These are phyloP conservation scores for Hyphochytrium catenoides DNA, from an alignment of 352 stramenopile species.

Conservation along the genomic window DNA sequence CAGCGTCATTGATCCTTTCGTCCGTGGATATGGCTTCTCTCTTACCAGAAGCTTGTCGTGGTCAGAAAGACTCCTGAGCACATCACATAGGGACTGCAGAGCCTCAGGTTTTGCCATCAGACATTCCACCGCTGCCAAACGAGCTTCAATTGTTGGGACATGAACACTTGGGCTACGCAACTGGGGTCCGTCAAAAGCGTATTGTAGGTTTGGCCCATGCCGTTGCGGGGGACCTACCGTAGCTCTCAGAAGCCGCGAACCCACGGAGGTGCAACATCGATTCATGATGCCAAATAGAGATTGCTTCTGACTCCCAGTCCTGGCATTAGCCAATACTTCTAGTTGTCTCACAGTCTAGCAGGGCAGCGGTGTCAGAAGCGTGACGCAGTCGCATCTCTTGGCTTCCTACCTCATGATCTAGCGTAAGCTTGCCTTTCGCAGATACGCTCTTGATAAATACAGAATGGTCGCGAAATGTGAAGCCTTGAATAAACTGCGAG, in stretches of 20 bases:
- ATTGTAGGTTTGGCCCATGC: not conserved
- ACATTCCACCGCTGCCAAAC: not conserved
- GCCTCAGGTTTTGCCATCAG: constrained; percentile 36
- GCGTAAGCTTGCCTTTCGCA: constrained; percentile 37
- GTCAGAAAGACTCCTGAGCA: constrained; percentile 34
- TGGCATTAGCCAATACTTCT: not conserved
- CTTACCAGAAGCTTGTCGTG: constrained; percentile 39
- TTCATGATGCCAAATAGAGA: constrained; percentile 47
- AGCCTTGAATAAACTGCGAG: too few relatives aligned
- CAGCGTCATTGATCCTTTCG: not conserved
- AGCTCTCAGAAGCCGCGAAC: constrained; percentile 38
- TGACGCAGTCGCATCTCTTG: constrained; percentile 16
- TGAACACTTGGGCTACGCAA: constrained; percentile 46
- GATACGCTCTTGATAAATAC: constrained; percentile 20
- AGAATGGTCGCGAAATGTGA: not conserved
- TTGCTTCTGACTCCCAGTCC: too few relatives aligned
- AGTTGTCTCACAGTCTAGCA: not conserved
- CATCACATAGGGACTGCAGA: too few relatives aligned
- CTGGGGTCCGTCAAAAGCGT: constrained; percentile 11
- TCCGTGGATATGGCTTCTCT: too few relatives aligned
- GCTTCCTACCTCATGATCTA: constrained; percentile 43
- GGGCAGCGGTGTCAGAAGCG: not conserved
- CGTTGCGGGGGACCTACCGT: constrained; percentile 17
- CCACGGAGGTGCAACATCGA: constrained; percentile 39
- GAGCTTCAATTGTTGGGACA: constrained; percentile 39